These are phyloP conservation scores for Pseudoturritis turrita DNA, from an alignment of 345 rosid species.

Conservation along the genomic window DNA sequence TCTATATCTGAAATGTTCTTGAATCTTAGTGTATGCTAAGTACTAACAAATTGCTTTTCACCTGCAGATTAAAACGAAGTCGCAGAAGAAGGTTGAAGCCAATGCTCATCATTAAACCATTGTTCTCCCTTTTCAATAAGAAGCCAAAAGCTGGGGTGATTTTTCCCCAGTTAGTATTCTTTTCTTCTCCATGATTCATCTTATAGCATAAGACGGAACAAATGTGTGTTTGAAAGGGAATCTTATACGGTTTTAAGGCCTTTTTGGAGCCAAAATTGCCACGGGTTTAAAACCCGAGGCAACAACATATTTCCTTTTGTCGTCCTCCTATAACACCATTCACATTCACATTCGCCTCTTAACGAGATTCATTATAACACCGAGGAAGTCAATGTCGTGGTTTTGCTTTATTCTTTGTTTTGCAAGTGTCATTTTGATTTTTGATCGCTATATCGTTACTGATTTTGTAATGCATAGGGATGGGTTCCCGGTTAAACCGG, in stretches of 20 bases:
- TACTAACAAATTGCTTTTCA: background rate
- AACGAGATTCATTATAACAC: background rate
- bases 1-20: background rate
- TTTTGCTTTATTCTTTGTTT: background rate
- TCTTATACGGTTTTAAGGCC: slow-evolving; percentile 4
- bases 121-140: slow-evolving; percentile 22
- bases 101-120: slow-evolving; percentile 19
- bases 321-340: slow-evolving; percentile 7
- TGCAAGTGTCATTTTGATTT: background rate
- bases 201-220: slow-evolving; percentile 4
- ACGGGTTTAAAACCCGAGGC: background rate
- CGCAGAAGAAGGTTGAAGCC: slow-evolving; percentile 23
- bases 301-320: background rate
- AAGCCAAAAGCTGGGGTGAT: slow-evolving; percentile 12
- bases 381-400: background rate
- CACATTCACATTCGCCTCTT: background rate
- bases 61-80: slow-evolving; percentile 18
- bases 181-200: slow-evolving; percentile 11
- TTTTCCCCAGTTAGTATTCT: slow-evolving; percentile 1
- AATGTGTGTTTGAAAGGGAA: background rate
- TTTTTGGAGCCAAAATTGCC: background rate
- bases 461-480: too few species aligned
- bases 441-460: too few species aligned
- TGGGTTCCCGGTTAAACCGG: too few species aligned
- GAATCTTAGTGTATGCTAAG: background rate